A percentile compares a stretch with the other conserved stretches of the same genome.
Conservation (phyloP, 176 grass and related monocot genomes). For the Aechmea fasciata region DNA sequence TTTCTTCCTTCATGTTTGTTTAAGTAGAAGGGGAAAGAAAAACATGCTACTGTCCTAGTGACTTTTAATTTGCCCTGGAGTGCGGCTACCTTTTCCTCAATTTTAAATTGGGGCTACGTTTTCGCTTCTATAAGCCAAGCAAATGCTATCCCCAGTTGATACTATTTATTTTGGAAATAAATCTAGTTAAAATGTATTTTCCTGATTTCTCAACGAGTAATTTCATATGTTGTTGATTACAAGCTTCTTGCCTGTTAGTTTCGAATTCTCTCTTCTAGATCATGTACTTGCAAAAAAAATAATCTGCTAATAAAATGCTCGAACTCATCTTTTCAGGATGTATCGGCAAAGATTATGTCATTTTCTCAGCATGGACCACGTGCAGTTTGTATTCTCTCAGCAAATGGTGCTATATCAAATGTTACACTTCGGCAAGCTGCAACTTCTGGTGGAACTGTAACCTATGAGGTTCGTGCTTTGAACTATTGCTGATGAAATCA, state of each 20-base stretch:
- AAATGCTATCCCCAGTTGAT: no score
- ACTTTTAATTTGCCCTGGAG: no score
- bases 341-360: conserved; percentile 85
- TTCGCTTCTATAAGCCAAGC: no score
- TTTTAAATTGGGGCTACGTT: no score
- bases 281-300: conserved; percentile 2
- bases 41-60: no score
- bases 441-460: conserved; percentile 97
- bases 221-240: no score
- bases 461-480: conserved; percentile 76
- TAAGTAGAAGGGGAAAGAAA: no score
- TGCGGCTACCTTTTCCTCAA: no score
- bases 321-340: conserved; percentile 49
- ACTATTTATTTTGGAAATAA: no score
- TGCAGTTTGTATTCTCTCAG: conserved; percentile 84
- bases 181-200: no score
- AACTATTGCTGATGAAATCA: neutral
- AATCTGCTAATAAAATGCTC: conserved; percentile 10
- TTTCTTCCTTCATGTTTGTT: neutral
- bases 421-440: conserved; percentile 89
- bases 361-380: conserved; percentile 84
- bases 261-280: neutral
- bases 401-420: conserved; percentile 96
- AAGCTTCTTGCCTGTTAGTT: neutral
- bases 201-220: no score